Conservation (phyloP, 2,329 filamentous ascomycete species). For the Knufia fluminis region DNA sequence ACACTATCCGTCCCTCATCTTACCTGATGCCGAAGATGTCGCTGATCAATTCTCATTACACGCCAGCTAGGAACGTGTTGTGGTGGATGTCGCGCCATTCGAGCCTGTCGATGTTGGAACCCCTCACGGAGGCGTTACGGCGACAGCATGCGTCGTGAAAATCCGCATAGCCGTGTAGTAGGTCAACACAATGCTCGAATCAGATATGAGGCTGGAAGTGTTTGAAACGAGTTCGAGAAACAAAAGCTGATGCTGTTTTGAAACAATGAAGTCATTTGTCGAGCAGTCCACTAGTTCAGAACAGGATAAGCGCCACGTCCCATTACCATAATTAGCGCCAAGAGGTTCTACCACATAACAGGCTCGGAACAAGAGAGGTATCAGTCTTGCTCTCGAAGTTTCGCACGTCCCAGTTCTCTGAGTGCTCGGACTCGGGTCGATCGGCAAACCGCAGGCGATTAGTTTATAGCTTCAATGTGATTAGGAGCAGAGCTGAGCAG, state of each 20-base stretch:
- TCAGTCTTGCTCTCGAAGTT: no score
- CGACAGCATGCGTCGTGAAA: not conserved
- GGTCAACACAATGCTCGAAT: not conserved
- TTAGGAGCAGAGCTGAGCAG: no score
- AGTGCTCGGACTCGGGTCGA: no score
- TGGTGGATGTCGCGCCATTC: conserved; percentile 3
- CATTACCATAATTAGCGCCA: not conserved
- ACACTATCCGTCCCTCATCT: conserved; percentile 9
- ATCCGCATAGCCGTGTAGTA: not conserved
- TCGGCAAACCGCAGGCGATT: no score
- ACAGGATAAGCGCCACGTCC: not conserved
- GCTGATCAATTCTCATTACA: conserved; percentile 9
- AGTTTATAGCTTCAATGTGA: no score
- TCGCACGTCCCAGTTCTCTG: no score
- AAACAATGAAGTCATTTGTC: not conserved
- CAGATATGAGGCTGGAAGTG: conserved; percentile 2
- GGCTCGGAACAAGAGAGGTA: no score
- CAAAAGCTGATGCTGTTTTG: conserved; percentile 1
- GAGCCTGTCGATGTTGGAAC: not conserved
- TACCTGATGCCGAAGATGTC: conserved; percentile 21
- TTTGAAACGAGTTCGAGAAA: conserved; percentile 6
- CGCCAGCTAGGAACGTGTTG: conserved; percentile 1
- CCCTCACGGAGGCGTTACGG: not conserved
- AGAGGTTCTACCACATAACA: not conserved
- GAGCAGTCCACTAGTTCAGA: not conserved